Percentiles rank a stretch among this genome's conserved stretches.
Evolutionary conservation across 495 filamentous ascomycete genomes (phyloP).

Genomic region (Penicillium robsamsonii): DNA sequence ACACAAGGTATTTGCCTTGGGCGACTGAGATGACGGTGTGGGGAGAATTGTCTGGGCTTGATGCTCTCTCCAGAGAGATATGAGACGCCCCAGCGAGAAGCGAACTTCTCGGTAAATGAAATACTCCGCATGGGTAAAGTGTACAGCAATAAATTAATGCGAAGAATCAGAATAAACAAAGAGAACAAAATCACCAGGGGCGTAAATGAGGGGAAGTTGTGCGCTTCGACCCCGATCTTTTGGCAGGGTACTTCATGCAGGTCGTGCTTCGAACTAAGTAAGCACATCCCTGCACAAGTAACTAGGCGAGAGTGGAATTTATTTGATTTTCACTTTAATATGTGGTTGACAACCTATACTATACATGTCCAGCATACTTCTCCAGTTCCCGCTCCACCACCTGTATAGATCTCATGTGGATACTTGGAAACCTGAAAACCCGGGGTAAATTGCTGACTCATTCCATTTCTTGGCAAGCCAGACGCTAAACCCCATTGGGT

Average conservation of each 20-base stretch:
- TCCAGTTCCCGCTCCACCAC: not conserved
- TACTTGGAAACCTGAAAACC: conserved; percentile 11
- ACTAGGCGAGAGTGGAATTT: not conserved
- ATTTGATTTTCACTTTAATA: not conserved
- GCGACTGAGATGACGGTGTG: not conserved
- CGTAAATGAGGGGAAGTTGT: conserved; percentile 15
- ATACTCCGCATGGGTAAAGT: conserved; percentile 24
- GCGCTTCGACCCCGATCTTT: conserved; percentile 22
- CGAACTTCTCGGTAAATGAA: conserved; percentile 22
- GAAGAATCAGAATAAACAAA: not conserved
- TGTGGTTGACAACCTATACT: not conserved
- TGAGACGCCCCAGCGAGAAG: conserved; percentile 22
- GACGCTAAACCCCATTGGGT: conserved; percentile 23
- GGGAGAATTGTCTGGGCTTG: conserved; percentile 1
- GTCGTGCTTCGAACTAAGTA: conserved; percentile 8
- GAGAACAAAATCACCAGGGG: conserved; percentile 3
- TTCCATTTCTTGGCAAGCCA: not conserved
- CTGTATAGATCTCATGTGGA: conserved; percentile 9
- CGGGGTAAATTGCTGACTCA: conserved; percentile 27
- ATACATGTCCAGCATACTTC: conserved; percentile 1
- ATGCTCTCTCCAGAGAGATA: conserved; percentile 17
- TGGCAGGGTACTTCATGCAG: conserved; percentile 9
- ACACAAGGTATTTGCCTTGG: conserved; percentile 12
- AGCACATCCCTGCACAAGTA: conserved; percentile 3
- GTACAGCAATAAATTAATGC: not conserved